These are phyloP conservation scores for Escallonia rubra DNA, from an alignment of 129 eudicot species.

Conservation along the genomic window DNA sequence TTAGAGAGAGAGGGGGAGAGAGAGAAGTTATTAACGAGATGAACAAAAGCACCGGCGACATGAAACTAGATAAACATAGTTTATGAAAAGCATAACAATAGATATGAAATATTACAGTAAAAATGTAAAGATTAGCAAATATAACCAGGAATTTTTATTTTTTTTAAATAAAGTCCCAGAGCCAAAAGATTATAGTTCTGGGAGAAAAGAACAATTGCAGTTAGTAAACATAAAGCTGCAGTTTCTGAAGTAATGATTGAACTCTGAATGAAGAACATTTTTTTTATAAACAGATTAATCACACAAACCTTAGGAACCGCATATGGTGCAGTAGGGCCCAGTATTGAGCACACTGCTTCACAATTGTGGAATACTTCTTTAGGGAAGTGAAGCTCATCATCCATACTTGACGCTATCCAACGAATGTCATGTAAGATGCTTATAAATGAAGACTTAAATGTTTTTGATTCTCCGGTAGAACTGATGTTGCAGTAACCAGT, in stretches of 20 bases:
- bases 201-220: too few species aligned
- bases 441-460: constrained; percentile 48
- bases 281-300: neutral
- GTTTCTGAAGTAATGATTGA: neutral
- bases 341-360: constrained; percentile 50
- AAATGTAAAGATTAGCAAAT: too few species aligned
- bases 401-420: constrained; percentile 66
- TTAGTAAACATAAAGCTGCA: neutral
- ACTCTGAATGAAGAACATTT: neutral
- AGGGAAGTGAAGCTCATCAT: constrained; percentile 49
- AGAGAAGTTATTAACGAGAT: too few species aligned
- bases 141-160: too few species aligned
- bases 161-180: too few species aligned
- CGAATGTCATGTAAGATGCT: constrained; percentile 36
- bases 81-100: too few species aligned
- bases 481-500: constrained; percentile 33
- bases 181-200: neutral
- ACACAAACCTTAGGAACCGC: constrained; percentile 63
- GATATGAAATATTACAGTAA: too few species aligned
- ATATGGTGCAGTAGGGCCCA: constrained; percentile 71
- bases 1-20: too few species aligned
- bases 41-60: too few species aligned
- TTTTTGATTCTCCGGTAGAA: constrained; percentile 28
- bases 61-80: too few species aligned
- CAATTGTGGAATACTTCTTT: constrained; percentile 68